Percentiles rank a stretch among this genome's conserved stretches.
phyloP scores from a whole-genome alignment of 2,329 filamentous ascomycete genomes.

The Botrytis byssoidea region DNA sequence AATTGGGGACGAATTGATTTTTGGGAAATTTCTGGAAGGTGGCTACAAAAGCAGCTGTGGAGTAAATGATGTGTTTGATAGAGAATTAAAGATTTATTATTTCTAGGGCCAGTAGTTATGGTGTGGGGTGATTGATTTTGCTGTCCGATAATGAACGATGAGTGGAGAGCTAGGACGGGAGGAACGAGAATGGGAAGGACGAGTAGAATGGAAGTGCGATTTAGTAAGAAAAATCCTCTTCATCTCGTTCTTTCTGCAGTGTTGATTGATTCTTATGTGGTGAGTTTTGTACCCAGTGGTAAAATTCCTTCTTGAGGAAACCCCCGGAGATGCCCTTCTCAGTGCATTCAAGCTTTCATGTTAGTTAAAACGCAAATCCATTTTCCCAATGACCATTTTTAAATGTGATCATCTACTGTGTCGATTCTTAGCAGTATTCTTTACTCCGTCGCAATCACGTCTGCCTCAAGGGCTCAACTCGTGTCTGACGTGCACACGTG shows the following conservation, averaged over 20 bases:
- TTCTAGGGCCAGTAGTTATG: background rate
- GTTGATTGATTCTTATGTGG: background rate
- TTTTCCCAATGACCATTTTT: background rate
- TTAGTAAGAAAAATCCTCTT: background rate
- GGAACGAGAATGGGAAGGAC: background rate
- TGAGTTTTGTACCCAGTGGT: background rate
- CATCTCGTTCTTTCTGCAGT: background rate
- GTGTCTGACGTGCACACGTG: background rate
- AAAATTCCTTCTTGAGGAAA: background rate
- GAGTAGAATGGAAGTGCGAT: background rate
- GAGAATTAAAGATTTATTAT: background rate
- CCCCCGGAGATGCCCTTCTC: background rate
- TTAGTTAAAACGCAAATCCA: background rate
- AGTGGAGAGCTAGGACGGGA: background rate
- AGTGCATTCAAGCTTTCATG: background rate
- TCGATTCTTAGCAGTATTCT: background rate
- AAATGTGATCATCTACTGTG: background rate
- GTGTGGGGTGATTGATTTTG: background rate
- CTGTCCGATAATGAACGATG: background rate
- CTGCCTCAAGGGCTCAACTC: background rate
- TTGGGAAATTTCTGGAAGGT: background rate
- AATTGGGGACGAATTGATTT: background rate
- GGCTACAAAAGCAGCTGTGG: background rate
- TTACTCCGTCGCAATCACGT: background rate
- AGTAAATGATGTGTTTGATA: background rate